These are phyloP conservation scores for Solanum hybrid DNA, from an alignment of 305 asterid species.

Conservation along the genomic window DNA sequence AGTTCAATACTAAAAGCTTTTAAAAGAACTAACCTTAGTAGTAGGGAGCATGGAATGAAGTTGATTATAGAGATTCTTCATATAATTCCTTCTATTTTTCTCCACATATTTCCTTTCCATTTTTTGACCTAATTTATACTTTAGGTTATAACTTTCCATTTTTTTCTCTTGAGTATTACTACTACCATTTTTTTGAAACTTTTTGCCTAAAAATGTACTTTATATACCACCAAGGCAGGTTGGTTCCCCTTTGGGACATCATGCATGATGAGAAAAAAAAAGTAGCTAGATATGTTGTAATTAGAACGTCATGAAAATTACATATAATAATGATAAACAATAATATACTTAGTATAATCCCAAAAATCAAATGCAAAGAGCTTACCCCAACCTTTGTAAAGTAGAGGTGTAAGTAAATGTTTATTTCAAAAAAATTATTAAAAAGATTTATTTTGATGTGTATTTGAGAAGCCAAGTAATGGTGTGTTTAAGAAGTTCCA, in stretches of 20 bases:
- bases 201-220: neutral
- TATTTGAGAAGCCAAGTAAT: too few species aligned
- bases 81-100: neutral
- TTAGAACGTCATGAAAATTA: too few species aligned
- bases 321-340: too few species aligned
- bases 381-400: too few species aligned
- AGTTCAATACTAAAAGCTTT: neutral
- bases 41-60: neutral
- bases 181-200: neutral
- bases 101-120: neutral
- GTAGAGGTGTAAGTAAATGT: too few species aligned
- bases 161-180: neutral
- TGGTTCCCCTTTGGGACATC: neutral
- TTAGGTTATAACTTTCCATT: neutral
- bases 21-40: neutral
- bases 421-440: too few species aligned
- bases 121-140: neutral
- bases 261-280: neutral
- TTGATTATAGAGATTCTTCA: neutral
- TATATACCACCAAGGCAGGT: neutral
- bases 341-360: too few species aligned
- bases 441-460: too few species aligned
- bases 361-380: too few species aligned
- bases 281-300: too few species aligned
- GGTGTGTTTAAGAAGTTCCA: too few species aligned